Evolutionary conservation across 1,139 yeast genomes (phyloP), one percentile per base, ranked within the genome.

Genomic region (Suhomyces ambrosiae): DNA sequence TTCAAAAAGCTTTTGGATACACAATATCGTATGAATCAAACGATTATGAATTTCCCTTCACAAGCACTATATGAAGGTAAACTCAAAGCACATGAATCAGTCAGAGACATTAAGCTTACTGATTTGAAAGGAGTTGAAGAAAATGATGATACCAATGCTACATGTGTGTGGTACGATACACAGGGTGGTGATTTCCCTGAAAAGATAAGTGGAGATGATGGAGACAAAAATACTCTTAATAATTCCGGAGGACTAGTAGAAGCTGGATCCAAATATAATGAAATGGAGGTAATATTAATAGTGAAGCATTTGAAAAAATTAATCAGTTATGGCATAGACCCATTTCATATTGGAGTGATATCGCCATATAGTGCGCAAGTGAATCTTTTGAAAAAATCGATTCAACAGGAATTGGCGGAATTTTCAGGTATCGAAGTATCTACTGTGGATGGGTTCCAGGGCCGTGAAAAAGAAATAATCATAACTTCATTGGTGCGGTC

Each of bases 291-390:
- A 0, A 58, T 67, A 30, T 56, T 88, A 22, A 92, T 80, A 0
- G 51, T 66, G 30, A 59, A 71, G 24, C 92, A 90, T 52, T 65
- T 86, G 7, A 54, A 60, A 10, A 56, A 65, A 17, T 63, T 90
- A 27, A 39, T 81, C 1, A 53, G 52, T 0, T 52, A 67, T 3
- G 82, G 84, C 3, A 76, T 82, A 0, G 38, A 52, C 2, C 69
- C 72, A 26, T 61, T 64, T 5, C 71, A 71, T 37, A 86, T 90
- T 44, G 97, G 97, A 10, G 66, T 90, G 0, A 88, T 90, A 28
- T 80, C 96, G 0, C 97, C 97, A 0, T 90, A 90, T 58, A 82
- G 79, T 50, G 96, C 96, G 0, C 97, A 90, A 58, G 95, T 88
- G 1, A 61, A 83, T 0, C 52, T 76, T 12, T 50, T 90, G 22